Conservation (phyloP, 1,284 basidiomycete species). For the Phellinidium pouzarii region DNA sequence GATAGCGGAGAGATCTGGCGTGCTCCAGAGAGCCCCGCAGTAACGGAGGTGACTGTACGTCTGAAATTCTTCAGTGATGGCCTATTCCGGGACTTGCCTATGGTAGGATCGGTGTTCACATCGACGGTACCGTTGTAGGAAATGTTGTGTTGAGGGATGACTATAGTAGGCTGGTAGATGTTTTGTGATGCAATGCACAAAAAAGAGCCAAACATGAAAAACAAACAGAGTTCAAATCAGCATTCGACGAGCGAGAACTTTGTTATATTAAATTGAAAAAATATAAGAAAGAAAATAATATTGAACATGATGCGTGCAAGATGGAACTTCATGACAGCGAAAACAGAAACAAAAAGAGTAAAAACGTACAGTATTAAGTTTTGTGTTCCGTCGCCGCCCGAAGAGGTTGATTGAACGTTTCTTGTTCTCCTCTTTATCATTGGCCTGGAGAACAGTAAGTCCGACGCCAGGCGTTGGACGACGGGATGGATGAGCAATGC, state of each 20-base stretch:
- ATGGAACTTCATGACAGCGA: not conserved
- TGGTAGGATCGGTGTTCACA: not conserved
- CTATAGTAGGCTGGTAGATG: not conserved
- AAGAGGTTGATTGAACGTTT: slow-evolving; percentile 1
- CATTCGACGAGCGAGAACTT: too few species aligned
- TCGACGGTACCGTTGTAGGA: not conserved
- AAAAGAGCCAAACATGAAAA: not conserved
- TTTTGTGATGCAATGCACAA: not conserved
- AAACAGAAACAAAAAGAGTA: not conserved
- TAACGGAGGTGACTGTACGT: slow-evolving; percentile 7
- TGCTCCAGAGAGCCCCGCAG: slow-evolving; percentile 1
- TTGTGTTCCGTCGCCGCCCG: slow-evolving; percentile 5
- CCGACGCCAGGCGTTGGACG: not conserved
- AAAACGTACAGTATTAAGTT: slow-evolving; percentile 1
- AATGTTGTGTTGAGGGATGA: not conserved
- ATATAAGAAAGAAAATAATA: too few species aligned
- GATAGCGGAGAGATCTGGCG: not conserved
- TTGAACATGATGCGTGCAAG: too few species aligned
- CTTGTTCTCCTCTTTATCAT: not conserved
- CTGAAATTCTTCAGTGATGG: slow-evolving; percentile 5
- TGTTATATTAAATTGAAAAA: too few species aligned
- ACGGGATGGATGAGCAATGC: not conserved
- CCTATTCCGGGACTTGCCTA: not conserved
- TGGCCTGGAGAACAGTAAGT: not conserved
- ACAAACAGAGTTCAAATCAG: not conserved